Evolutionary conservation across 768 basidiomycete species (phyloP).

Genomic region (Mrakia hoshinonis): DNA sequence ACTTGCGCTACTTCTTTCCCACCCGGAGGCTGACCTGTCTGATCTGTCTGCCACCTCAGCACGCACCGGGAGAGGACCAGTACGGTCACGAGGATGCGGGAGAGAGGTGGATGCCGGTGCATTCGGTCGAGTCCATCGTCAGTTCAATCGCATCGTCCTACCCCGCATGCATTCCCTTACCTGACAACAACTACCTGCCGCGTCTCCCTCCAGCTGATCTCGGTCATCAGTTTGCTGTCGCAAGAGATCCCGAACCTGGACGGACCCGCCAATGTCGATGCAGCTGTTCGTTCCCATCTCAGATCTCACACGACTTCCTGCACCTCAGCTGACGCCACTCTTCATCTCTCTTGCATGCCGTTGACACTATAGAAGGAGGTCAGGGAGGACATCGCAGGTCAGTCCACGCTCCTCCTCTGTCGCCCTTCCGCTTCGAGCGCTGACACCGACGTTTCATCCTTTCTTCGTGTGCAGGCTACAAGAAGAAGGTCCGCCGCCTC

Average conservation of each 20-base stretch:
- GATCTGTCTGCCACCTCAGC: constrained; percentile 47
- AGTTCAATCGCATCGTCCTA: constrained; percentile 32
- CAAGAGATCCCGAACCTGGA: constrained; percentile 83
- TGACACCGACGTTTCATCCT: background rate
- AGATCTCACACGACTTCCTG: background rate
- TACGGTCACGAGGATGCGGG: constrained; percentile 90
- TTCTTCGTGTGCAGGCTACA: constrained; percentile 62
- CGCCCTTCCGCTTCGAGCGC: background rate
- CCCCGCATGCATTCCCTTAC: background rate
- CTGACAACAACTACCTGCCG: background rate
- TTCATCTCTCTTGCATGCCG: constrained; percentile 3
- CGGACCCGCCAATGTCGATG: constrained; percentile 93
- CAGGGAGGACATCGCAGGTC: constrained; percentile 36
- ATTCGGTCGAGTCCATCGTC: constrained; percentile 93
- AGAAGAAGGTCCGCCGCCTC: constrained; percentile 82
- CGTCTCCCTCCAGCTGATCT: constrained; percentile 58
- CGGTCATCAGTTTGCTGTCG: constrained; percentile 90
- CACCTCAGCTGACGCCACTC: background rate
- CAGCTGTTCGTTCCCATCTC: constrained; percentile 48
- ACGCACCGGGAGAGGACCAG: constrained; percentile 91
- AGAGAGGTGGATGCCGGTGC: constrained; percentile 96
- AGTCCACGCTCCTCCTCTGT: constrained; percentile 23
- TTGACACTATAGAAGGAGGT: constrained; percentile 35
- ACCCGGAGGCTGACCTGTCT: background rate
- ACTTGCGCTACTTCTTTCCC: no score